Base-by-base conservation (phyloP, 2,329 filamentous ascomycete species). In the Byssochlamys sp. region DNA sequence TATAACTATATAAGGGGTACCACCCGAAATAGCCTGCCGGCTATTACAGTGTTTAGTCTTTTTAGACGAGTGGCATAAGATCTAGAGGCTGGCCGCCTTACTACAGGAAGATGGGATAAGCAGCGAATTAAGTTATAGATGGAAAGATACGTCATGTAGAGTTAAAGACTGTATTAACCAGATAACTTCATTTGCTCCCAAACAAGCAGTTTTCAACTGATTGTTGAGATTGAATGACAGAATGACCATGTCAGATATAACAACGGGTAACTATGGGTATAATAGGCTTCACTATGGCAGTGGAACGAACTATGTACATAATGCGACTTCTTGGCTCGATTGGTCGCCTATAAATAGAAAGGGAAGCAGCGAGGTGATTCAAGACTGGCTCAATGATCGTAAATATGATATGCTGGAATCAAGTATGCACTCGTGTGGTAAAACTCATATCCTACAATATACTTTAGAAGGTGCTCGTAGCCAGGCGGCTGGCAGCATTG, bases 401-500 rank as follows among this genome's bases (percentile, higher is more conserved):
- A 54, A 28, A 35, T 25, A 45, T 28, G 19, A 50, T 12, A 51
- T 51, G 28, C 6, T 24, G 14, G 39, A 51, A 55, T 55, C 26
- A 57, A 52, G 49, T 26, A 55, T 48, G 24, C 49, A 51, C 19
- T 28, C 12, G 49, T 9, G 27, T 14, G 55, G 28, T 49, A 39
- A 54, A 19, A 24, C 14, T 50, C 39, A 58, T 53, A 59, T 51
- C 54, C 26, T 71, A 71, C 67, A 72, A 57, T 60, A 57, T 56
- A 60, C 51, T 63, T 72, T 77, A 97, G 73, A 96, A 96, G 19
- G 92, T 96, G 78, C 91, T 96, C 64, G 91, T 89, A 53, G 92
- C 94, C 77, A 99, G 78, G 69, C 94, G 84, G 75, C 90, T 96
- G 35, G 94, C 94, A 55, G 94, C 94, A 76, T 97, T 99, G 73